Evolutionary conservation across 345 rosid species (phyloP), one percentile per base, ranked within the genome.

Genomic region (Tarenaya hassleriana): DNA sequence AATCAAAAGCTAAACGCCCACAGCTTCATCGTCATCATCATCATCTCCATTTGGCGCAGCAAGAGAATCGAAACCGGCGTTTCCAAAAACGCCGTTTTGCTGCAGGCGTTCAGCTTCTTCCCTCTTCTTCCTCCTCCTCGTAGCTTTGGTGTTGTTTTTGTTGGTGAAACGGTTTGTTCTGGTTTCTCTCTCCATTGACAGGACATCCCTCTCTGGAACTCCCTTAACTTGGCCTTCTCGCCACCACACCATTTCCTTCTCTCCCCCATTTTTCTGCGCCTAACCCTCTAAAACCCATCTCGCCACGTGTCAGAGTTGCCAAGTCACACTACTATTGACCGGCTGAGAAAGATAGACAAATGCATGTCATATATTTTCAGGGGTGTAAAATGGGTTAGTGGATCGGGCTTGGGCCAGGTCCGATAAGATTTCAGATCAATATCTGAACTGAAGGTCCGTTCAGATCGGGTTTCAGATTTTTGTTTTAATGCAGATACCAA

Each of bases 81-180:
- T 58, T 66, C n/a, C 52, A 63, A 65, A 65, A 45, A 42, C 64
- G 60, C 70, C 33, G 64, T 60, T 24, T 5, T 24, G 29, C 50
- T 64, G 64, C 17, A 16, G 55, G 42, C 0, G 27, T 32, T 41
- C 40, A 16, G 50, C 39, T 58, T 52, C 49, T 46, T 7, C 58
- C 60, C 29, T 34, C 48, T 34, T 50, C 37, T 8, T 42, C 16
- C 18, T 21, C 4, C 20, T 33, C 8, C 34, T 14, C 16, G 37
- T 41, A 16, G 3, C 48, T 9, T 16, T 47, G n/a, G 7, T 21
- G 14, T 62, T 8, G 10, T 21, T 47, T 50, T 58, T 59, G 51
- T 66, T 58, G 37, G 14, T 43, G 41, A 16, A 41, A 34, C 41
- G 11, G 42, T n/a, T 8, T 21, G 50, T 46, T 41, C 39, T 46